A percentile compares a stretch with the other conserved stretches of the same genome.
These are phyloP conservation scores for Aspergillus nomiae DNA, from an alignment of 2,329 filamentous ascomycete species.

Conservation along the genomic window DNA sequence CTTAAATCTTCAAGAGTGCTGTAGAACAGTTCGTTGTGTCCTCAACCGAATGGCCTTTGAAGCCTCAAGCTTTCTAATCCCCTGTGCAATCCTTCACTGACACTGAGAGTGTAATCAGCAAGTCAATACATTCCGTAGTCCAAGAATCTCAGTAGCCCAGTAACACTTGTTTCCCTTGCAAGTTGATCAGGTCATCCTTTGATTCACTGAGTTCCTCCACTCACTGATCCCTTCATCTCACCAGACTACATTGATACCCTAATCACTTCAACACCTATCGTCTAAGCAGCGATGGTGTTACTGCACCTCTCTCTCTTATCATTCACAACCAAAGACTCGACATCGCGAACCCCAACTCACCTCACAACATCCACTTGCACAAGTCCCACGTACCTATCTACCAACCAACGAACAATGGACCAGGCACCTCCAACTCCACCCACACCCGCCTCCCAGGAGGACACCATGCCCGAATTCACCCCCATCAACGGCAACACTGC, in stretches of 20 bases:
- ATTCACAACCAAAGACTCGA: background rate
- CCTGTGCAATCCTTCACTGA: background rate
- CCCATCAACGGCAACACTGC: background rate
- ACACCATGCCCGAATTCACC: background rate
- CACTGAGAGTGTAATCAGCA: background rate
- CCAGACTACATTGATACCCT: background rate
- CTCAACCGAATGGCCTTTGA: no score
- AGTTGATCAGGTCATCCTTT: background rate
- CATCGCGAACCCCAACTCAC: background rate
- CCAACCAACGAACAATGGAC: background rate
- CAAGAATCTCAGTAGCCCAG: background rate
- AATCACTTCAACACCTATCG: background rate
- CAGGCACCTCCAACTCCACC: background rate
- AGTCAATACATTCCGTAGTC: background rate
- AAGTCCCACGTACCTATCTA: background rate
- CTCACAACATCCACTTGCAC: background rate
- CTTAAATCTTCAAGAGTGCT: no score
- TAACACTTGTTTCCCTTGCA: background rate
- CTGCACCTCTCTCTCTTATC: background rate
- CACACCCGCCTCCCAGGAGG: background rate
- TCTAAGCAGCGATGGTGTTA: background rate
- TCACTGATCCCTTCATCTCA: background rate
- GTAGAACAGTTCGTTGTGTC: no score
- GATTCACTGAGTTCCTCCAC: background rate
- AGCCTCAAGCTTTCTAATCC: background rate